Conservation (phyloP, 2,329 filamentous ascomycete genomes). For the Pseudogymnoascus sp. region DNA sequence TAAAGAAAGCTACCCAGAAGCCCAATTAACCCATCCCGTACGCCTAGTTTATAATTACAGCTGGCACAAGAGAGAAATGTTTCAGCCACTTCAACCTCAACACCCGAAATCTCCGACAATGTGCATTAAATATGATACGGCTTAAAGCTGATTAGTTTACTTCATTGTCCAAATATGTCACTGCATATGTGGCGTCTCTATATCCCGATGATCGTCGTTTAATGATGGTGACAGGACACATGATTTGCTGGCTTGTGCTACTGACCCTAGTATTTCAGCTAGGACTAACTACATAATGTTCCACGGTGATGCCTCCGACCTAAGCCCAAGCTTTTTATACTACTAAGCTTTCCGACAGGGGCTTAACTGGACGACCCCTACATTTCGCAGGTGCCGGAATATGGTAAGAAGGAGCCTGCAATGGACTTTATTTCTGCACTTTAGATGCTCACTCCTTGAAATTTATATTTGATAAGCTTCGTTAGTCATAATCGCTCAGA, state of each 20-base stretch:
- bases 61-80: background rate
- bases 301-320: background rate
- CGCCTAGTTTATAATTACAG: background rate
- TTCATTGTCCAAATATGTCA: background rate
- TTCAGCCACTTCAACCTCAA: background rate
- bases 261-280: background rate
- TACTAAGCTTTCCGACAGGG: background rate
- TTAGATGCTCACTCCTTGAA: background rate
- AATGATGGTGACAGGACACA: background rate
- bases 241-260: background rate
- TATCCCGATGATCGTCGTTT: background rate
- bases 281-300: background rate
- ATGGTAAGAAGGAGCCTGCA: background rate
- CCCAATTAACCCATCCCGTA: background rate
- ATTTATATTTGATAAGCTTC: background rate
- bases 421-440: background rate
- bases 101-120: background rate
- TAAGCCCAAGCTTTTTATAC: background rate
- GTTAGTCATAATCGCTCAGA: background rate
- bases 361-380: background rate
- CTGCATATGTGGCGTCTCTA: background rate
- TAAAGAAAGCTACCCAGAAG: background rate
- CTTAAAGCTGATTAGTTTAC: background rate
- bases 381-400: background rate
- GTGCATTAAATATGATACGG: background rate